Evolutionary conservation across 2,329 filamentous ascomycete species (phyloP).

Genomic region (Fusarium clavum): DNA sequence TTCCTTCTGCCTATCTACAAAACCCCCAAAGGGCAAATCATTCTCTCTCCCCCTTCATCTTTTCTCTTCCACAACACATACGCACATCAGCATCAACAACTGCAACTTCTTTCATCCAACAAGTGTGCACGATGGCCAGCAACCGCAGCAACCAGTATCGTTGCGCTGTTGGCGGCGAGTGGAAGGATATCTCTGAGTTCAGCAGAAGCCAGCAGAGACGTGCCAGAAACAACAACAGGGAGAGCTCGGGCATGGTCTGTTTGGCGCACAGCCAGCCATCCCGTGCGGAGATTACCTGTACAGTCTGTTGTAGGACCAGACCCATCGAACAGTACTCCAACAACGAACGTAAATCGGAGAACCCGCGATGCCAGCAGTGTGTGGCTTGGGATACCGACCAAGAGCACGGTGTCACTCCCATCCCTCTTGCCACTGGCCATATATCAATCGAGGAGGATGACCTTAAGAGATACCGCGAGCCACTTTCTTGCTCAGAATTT

Average conservation of each 20-base stretch:
- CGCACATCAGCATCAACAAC: neutral
- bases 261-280: slow-evolving; percentile 47
- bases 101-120: neutral
- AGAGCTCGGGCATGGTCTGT: slow-evolving; percentile 53
- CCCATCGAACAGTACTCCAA: slow-evolving; percentile 47
- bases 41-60: neutral
- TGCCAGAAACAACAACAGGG: neutral
- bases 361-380: slow-evolving; percentile 51
- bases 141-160: slow-evolving; percentile 46
- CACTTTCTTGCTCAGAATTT: slow-evolving; percentile 42
- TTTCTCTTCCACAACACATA: neutral
- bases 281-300: slow-evolving; percentile 47
- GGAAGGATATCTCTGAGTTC: slow-evolving; percentile 49
- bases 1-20: neutral
- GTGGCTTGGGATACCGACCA: slow-evolving; percentile 52
- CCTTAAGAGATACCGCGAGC: slow-evolving; percentile 21
- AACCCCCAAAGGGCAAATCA: neutral
- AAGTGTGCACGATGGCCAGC: slow-evolving; percentile 3
- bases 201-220: slow-evolving; percentile 48
- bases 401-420: slow-evolving; percentile 49
- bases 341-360: slow-evolving; percentile 44
- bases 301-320: slow-evolving; percentile 48
- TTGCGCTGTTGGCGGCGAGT: slow-evolving; percentile 54
- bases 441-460: slow-evolving; percentile 48
- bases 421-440: slow-evolving; percentile 50